These are phyloP conservation scores for Benincasa hispida DNA, from an alignment of 306 rosid genomes.

Conservation along the genomic window DNA sequence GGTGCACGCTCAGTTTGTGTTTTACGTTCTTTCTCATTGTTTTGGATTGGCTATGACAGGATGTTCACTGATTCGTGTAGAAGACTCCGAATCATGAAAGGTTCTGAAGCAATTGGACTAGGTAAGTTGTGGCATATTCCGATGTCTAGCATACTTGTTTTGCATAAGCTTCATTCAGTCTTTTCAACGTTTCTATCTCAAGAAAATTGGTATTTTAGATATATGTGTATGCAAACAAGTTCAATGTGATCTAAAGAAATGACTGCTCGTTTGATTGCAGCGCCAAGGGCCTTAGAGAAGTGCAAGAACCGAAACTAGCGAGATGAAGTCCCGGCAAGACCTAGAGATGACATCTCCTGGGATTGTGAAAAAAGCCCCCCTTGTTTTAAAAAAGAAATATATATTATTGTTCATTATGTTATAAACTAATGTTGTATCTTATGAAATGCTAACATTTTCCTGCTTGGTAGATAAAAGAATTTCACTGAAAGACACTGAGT, in stretches of 20 bases:
- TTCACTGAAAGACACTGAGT: background rate
- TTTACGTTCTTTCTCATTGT: slow-evolving; percentile 1
- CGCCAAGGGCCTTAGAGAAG: slow-evolving; percentile 81
- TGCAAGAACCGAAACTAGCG: slow-evolving; percentile 55
- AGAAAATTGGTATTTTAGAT: background rate
- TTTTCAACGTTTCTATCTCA: too few species aligned
- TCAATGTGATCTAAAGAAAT: slow-evolving; percentile 3
- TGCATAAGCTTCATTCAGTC: background rate
- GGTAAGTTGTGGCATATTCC: slow-evolving; percentile 19
- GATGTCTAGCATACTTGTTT: background rate
- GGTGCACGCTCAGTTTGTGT: background rate
- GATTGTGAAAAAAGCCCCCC: background rate
- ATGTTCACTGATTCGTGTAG: slow-evolving; percentile 74
- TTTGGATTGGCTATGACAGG: slow-evolving; percentile 23
- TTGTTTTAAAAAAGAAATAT: background rate
- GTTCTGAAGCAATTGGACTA: slow-evolving; percentile 86
- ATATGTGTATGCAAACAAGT: background rate
- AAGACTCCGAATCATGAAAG: slow-evolving; percentile 82
- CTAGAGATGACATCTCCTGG: background rate
- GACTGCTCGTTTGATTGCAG: slow-evolving; percentile 34
- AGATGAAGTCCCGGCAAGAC: background rate
- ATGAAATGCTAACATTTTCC: slow-evolving; percentile 6
- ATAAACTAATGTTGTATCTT: background rate
- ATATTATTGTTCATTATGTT: background rate
- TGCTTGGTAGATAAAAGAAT: background rate